Conservation (phyloP, 306 rosid species). For the Gleditsia sinensis region DNA sequence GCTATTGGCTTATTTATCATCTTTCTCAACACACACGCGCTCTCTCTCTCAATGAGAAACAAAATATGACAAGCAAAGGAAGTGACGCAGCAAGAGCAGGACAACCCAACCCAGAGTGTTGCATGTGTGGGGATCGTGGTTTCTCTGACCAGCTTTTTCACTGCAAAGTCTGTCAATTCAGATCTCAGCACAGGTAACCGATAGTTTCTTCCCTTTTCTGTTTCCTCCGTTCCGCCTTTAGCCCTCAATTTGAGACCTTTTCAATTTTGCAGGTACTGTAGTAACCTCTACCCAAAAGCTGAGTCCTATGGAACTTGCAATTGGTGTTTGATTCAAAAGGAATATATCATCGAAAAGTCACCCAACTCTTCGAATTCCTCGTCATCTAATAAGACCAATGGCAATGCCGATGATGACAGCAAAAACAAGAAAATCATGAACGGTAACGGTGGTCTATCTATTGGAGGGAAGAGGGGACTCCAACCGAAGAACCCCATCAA, state of each 20-base stretch:
- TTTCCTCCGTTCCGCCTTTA: too few species aligned
- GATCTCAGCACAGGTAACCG: conserved; percentile 99
- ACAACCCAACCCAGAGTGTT: conserved; percentile 63
- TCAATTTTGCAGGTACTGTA: conserved; percentile 68
- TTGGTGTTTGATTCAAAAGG: conserved; percentile 78
- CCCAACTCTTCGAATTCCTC: conserved; percentile 80
- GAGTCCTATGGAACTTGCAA: conserved; percentile 67
- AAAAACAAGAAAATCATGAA: conserved; percentile 37
- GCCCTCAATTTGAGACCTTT: background rate
- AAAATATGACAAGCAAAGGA: conserved; percentile 49
- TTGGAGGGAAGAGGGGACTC: conserved; percentile 19
- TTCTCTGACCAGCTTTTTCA: conserved; percentile 82
- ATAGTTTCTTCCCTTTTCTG: too few species aligned
- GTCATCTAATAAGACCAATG: conserved; percentile 48
- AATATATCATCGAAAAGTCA: conserved; percentile 61
- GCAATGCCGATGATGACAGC: background rate
- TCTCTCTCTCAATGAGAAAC: conserved; percentile 31
- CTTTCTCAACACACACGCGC: background rate
- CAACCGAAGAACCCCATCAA: conserved; percentile 41
- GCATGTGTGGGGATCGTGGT: conserved; percentile 98
- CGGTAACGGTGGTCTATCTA: background rate
- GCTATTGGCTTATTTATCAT: conserved; percentile 29
- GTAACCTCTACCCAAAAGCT: conserved; percentile 72
- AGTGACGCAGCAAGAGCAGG: conserved; percentile 13
- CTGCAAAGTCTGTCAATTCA: conserved; percentile 84